A percentile compares a stretch with the other conserved stretches of the same genome.
Conservation (phyloP, 768 basidiomycete genomes). For the Royoungia palumana region DNA sequence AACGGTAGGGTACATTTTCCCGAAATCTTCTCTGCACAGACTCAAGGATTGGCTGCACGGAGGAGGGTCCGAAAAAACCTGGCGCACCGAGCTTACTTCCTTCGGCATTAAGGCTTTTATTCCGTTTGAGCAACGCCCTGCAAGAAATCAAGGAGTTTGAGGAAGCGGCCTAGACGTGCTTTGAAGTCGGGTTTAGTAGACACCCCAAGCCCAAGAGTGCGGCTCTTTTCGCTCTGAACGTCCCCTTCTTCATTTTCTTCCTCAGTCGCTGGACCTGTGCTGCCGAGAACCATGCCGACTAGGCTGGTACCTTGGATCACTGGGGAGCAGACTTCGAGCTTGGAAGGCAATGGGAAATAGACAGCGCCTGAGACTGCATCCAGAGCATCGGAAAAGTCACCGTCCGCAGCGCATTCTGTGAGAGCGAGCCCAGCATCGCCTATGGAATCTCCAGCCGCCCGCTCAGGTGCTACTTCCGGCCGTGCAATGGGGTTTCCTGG, state of each 20-base stretch:
- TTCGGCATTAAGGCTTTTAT: conserved; percentile 39
- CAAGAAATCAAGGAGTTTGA: conserved; percentile 87
- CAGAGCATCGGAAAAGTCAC: conserved; percentile 98
- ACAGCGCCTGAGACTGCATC: conserved; percentile 91
- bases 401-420: conserved; percentile 90
- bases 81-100: conserved; percentile 51
- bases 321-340: conserved; percentile 66
- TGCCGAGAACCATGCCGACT: conserved; percentile 72
- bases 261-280: conserved; percentile 49
- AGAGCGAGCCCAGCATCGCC: conserved; percentile 83
- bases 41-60: conserved; percentile 79
- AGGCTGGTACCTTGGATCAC: conserved; percentile 36
- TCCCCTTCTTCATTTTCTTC: conserved; percentile 58
- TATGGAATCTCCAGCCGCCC: conserved; percentile 54
- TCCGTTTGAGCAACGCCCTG: conserved; percentile 83
- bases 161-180: conserved; percentile 78
- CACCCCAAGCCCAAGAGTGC: conserved; percentile 68
- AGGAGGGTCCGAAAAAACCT: conserved; percentile 68
- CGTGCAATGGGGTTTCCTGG: conserved; percentile 49
- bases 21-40: conserved; percentile 84
- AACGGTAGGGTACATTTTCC: conserved; percentile 90
- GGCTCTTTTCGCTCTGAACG: conserved; percentile 46
- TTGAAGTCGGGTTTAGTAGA: conserved; percentile 75
- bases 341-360: conserved; percentile 86
- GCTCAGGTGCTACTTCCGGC: conserved; percentile 30